Percentiles rank a stretch among this genome's conserved stretches.
Evolutionary conservation across 2,329 filamentous ascomycete genomes (phyloP).

Genomic region (Hymenoscyphus infarciens): DNA sequence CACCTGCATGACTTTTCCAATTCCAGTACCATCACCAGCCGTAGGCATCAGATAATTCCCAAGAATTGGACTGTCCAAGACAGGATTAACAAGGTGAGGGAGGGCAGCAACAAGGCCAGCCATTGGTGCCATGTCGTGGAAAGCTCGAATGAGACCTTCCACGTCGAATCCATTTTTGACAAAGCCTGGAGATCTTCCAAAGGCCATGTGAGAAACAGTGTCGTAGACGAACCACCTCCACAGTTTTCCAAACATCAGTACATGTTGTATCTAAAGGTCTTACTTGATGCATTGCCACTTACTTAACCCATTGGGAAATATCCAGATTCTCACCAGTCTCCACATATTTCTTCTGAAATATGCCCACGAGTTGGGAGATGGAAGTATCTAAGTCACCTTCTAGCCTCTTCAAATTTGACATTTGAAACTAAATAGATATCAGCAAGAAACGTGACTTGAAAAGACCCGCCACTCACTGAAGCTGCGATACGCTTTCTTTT

Average conservation of each 20-base stretch:
- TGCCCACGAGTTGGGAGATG: neutral
- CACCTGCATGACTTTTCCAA: neutral
- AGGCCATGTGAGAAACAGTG: neutral
- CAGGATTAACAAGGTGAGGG: neutral
- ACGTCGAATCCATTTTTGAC: neutral
- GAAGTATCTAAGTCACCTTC: neutral
- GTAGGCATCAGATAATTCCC: neutral
- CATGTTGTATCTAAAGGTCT: neutral
- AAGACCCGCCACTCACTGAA: neutral
- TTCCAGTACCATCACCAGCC: neutral
- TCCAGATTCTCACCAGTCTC: neutral
- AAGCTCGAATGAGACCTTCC: neutral
- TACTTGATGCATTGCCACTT: neutral
- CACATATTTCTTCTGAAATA: neutral
- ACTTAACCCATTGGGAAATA: neutral
- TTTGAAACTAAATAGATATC: neutral
- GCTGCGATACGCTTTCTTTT: neutral
- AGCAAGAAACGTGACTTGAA: neutral
- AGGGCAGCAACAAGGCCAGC: neutral
- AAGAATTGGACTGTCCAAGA: neutral
- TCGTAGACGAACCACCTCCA: neutral
- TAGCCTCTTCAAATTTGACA: neutral
- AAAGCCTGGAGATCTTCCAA: neutral
- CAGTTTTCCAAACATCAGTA: neutral
- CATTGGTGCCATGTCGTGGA: neutral